Base-by-base conservation (phyloP, 768 basidiomycete genomes). In the Serendipita indica region DNA sequence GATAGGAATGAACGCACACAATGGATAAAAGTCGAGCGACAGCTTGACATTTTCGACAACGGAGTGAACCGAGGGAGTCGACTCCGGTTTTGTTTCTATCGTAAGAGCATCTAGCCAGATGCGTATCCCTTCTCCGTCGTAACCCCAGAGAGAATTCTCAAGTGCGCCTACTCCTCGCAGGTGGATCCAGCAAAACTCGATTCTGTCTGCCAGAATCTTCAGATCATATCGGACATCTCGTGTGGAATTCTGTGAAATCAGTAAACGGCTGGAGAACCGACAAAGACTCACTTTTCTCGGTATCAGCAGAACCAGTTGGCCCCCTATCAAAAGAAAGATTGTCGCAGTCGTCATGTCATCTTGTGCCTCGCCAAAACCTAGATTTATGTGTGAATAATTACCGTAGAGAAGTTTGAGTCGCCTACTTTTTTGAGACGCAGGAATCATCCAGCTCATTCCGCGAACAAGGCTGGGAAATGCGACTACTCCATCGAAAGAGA, bases 141-240 rank as follows among this genome's bases (percentile, higher is more conserved):
- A 99, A 1, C 84, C 94, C 94, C 94, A 99, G 20, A 99, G 74
- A 3, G 93, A 97, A 71, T 99, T 99, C 68, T 98, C 94, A 46
- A 99, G 72, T 1, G 89, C 81, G 3, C 85, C 88, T 37, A 99
- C 90, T 1, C 94, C 94, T 35, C 86, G 81, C 39, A 99, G 75
- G 73, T 97, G 94, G 58, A 93, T 96, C 94, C 94, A 99, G 70
- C 93, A 99, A 67, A 96, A 92, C 67, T 99, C 94, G 63, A 98
- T 89, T n/a, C 84, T 81, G 62, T 96, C 90, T 0, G 94, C 91
- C 41, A 99, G 84, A 32, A 98, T 86, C 67, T 97, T 94, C 77
- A 97, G 84, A 70, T 97, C 94, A 66, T 99, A 99, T 64, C 84
- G 89, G 68, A 94, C 89, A 72, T 97, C 92, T 64, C 49, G 49